Evolutionary conservation across 75 land plant species (phyloP).

Genomic region (Sequoiadendron giganteum): DNA sequence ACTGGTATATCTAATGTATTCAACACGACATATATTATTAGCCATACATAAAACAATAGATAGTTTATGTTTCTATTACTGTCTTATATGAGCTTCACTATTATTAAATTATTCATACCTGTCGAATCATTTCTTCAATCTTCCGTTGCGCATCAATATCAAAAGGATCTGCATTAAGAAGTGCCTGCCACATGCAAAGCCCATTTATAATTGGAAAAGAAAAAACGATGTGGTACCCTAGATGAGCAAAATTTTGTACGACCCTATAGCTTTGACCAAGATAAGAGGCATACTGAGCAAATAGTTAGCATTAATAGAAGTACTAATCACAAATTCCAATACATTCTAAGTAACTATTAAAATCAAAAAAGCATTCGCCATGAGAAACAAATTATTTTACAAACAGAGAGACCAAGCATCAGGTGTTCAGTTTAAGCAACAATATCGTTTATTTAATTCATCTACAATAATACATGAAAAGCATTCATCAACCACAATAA

Average conservation of each 20-base stretch:
- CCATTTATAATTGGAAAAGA: background rate
- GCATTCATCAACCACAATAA: background rate
- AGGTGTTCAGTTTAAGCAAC: background rate
- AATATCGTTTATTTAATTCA: background rate
- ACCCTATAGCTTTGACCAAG: background rate
- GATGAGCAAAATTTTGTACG: background rate
- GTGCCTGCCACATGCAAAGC: constrained; percentile 48
- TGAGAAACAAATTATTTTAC: too few relatives aligned
- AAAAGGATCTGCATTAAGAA: constrained; percentile 97
- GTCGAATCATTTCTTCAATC: constrained; percentile 95
- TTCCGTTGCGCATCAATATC: constrained; percentile 95
- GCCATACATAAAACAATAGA: background rate
- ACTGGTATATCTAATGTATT: too few relatives aligned
- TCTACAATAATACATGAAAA: background rate
- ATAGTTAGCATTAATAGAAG: background rate
- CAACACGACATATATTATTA: background rate
- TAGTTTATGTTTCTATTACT: background rate
- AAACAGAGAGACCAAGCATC: background rate
- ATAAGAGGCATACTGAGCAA: background rate
- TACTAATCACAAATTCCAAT: background rate
- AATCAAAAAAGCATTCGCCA: too few relatives aligned
- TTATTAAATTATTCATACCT: constrained; percentile 44
- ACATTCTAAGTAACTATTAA: background rate
- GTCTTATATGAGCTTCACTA: background rate
- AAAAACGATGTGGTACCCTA: background rate